A percentile compares a stretch with the other conserved stretches of the same genome.
Conservation (phyloP, 805 yeast species). For the Hanseniaspora lachancei region DNA sequence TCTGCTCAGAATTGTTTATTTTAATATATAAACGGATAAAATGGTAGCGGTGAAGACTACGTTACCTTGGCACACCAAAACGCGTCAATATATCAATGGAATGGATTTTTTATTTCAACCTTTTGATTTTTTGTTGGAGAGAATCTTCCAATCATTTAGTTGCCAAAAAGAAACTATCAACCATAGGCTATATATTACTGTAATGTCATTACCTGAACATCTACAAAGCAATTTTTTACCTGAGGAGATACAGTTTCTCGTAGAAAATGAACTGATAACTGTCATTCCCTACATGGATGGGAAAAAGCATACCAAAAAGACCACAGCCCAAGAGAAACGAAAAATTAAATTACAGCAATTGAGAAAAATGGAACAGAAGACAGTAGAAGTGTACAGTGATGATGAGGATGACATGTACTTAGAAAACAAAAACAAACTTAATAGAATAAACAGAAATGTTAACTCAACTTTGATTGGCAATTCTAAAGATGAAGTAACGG, state of each 20-base stretch:
- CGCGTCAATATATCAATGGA: no score
- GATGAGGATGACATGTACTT: slow-evolving; percentile 1
- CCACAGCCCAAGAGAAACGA: not conserved
- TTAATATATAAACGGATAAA: no score
- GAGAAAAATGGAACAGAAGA: not conserved
- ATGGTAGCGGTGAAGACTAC: no score
- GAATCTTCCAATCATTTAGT: no score
- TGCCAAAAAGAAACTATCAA: no score
- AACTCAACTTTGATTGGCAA: not conserved
- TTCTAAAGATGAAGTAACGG: not conserved
- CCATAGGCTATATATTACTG: not conserved
- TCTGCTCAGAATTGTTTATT: no score
- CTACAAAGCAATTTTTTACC: slow-evolving; percentile 51
- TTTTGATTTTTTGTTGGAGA: no score
- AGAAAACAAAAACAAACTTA: not conserved
- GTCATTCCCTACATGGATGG: slow-evolving; percentile 58
- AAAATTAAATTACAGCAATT: not conserved
- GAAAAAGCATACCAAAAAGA: slow-evolving; percentile 14
- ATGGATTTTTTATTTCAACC: no score
- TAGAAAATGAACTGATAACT: slow-evolving; percentile 62
- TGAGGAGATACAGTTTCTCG: slow-evolving; percentile 66
- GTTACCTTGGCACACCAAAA: not conserved
- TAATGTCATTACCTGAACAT: slow-evolving; percentile 52
- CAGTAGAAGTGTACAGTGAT: slow-evolving; percentile 8
- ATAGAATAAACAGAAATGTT: not conserved